Percentiles rank a stretch among this genome's conserved stretches.
Evolutionary conservation across 1,284 basidiomycete genomes (phyloP).

Genomic region (Ganoderma multipileum): DNA sequence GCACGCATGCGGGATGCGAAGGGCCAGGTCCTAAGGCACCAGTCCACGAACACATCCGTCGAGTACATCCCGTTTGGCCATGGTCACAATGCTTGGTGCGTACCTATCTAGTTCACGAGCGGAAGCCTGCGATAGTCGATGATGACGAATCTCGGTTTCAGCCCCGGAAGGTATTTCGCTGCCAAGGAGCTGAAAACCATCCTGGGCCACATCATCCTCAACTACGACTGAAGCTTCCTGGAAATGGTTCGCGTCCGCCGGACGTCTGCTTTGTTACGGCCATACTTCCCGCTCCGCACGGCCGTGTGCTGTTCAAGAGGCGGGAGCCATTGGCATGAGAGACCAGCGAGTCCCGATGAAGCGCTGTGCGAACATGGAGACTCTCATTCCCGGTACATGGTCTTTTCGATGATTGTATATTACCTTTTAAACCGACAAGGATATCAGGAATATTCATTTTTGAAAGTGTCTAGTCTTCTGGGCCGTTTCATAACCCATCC

Average conservation of each 20-base stretch:
- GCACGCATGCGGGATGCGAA: conserved; percentile 22
- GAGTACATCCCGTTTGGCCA: conserved; percentile 39
- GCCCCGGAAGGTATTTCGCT: conserved; percentile 56
- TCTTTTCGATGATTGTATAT: no score
- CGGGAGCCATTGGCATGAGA: not conserved
- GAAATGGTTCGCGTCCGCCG: conserved; percentile 37
- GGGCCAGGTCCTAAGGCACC: conserved; percentile 31
- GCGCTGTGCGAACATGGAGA: no score
- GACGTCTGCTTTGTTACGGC: conserved; percentile 8
- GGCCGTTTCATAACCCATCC: no score
- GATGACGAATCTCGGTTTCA: conserved; percentile 6
- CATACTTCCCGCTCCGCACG: conserved; percentile 14
- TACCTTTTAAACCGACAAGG: no score
- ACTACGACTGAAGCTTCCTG: conserved; percentile 54
- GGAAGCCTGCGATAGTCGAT: not conserved
- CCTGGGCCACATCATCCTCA: conserved; percentile 50
- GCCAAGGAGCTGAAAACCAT: conserved; percentile 52
- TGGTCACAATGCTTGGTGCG: conserved; percentile 12
- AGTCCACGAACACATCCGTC: conserved; percentile 31
- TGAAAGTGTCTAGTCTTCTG: no score
- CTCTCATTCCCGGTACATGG: no score
- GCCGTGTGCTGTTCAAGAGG: conserved; percentile 20
- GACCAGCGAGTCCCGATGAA: no score
- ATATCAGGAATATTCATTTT: no score
- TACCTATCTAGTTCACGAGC: not conserved